Conservation (phyloP, 2,329 filamentous ascomycete genomes). For the Blastomyces percursus region DNA sequence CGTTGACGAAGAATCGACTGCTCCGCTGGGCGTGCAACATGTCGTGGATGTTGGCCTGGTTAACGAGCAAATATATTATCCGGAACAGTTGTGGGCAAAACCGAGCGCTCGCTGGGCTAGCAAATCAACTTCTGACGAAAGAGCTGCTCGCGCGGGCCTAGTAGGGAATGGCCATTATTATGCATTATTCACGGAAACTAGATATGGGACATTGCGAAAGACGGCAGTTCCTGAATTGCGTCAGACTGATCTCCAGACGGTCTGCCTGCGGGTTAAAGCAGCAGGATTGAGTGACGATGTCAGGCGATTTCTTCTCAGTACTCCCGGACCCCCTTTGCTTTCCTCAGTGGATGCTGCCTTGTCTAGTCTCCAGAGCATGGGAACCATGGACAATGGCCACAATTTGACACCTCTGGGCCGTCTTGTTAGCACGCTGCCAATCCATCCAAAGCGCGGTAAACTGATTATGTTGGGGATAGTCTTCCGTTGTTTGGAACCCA, state of each 20-base stretch:
- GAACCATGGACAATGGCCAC: conserved; percentile 35
- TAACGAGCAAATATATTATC: conserved; percentile 32
- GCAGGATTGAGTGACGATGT: conserved; percentile 31
- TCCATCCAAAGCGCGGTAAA: conserved; percentile 39
- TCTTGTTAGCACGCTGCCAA: conserved; percentile 33
- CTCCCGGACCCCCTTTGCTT: conserved; percentile 35
- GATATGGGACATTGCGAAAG: conserved; percentile 24
- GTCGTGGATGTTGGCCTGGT: conserved; percentile 41
- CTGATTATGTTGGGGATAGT: conserved; percentile 42
- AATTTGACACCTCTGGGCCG: conserved; percentile 33
- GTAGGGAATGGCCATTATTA: conserved; percentile 41
- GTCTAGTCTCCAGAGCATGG: conserved; percentile 29
- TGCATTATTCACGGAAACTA: conserved; percentile 35
- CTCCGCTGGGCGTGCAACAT: conserved; percentile 42
- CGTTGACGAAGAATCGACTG: conserved; percentile 43
- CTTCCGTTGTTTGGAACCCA: conserved; percentile 42
- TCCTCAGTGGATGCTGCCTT: conserved; percentile 31
- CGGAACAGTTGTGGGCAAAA: conserved; percentile 27
- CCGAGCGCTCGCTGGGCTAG: conserved; percentile 38
- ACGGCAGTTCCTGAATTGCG: conserved; percentile 33
- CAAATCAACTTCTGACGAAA: conserved; percentile 38
- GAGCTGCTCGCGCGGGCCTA: conserved; percentile 41
- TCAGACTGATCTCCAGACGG: conserved; percentile 35
- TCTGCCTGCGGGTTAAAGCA: conserved; percentile 36
- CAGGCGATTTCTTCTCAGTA: conserved; percentile 32